phyloP scores from a whole-genome alignment of 176 grass and related monocot species.

The Triticum monococcum region DNA sequence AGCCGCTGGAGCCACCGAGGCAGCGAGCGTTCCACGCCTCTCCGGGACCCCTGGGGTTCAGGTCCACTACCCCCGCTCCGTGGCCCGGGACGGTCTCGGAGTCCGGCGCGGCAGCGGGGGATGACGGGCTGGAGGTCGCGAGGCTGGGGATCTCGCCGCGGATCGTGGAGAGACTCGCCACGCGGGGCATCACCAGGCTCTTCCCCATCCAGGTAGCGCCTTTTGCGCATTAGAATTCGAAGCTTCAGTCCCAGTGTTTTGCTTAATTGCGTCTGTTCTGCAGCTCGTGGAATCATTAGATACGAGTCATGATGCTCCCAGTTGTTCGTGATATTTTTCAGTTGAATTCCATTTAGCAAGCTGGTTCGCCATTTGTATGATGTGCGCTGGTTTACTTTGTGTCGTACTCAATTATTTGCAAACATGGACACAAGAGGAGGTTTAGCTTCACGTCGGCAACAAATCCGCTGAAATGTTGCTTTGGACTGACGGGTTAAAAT shows the following conservation, averaged over 20 bases:
- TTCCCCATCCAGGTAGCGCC: slow-evolving; percentile 86
- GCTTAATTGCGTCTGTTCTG: neutral
- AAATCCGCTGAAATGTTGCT: neutral
- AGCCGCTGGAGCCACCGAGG: neutral
- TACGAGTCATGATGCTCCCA: no score
- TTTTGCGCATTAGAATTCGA: neutral
- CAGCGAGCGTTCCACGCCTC: slow-evolving; percentile 59
- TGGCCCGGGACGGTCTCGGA: slow-evolving; percentile 8
- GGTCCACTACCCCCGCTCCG: slow-evolving; percentile 33
- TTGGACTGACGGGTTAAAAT: neutral
- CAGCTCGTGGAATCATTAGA: no score
- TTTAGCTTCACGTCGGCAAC: neutral
- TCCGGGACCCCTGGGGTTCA: slow-evolving; percentile 38
- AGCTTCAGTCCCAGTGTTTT: neutral
- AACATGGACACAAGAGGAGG: neutral
- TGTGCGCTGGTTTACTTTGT: neutral
- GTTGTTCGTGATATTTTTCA: no score
- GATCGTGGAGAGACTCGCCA: slow-evolving; percentile 72
- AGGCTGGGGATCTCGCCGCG: slow-evolving; percentile 72
- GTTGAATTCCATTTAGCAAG: neutral
- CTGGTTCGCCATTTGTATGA: neutral
- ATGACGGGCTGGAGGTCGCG: slow-evolving; percentile 62
- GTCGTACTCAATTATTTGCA: neutral
- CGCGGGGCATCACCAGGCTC: slow-evolving; percentile 73
- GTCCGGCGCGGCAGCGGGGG: slow-evolving; percentile 20